Percentiles rank a stretch among this genome's conserved stretches.
Conservation (phyloP, 768 basidiomycete genomes). For the Obba rivulosa region DNA sequence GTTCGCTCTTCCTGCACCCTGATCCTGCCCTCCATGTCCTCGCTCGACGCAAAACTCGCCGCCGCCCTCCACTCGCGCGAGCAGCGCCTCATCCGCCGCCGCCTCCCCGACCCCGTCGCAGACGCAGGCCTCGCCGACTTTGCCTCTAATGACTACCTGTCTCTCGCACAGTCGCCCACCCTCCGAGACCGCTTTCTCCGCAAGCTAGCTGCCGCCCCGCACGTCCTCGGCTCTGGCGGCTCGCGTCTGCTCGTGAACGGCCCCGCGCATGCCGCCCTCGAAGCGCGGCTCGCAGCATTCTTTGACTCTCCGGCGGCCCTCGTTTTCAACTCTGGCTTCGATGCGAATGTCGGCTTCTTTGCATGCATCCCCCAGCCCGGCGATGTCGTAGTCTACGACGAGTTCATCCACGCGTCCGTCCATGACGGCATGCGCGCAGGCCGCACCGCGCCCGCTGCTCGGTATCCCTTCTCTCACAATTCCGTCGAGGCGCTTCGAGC, state of each 20-base stretch:
- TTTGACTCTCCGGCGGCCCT: conserved; percentile 63
- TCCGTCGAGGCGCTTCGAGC: conserved; percentile 44
- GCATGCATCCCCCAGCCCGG: conserved; percentile 69
- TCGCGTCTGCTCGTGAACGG: conserved; percentile 82
- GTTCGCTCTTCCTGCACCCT: not conserved
- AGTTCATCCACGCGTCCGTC: conserved; percentile 85
- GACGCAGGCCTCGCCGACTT: conserved; percentile 53
- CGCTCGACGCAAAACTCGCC: conserved; percentile 35
- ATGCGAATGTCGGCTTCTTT: conserved; percentile 89
- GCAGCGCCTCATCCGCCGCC: conserved; percentile 60
- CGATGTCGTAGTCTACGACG: conserved; percentile 80
- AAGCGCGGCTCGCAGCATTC: conserved; percentile 59
- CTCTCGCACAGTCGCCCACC: conserved; percentile 54
- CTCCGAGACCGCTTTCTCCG: conserved; percentile 57
- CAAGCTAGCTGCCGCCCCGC: conserved; percentile 42
- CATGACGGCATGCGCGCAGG: conserved; percentile 81
- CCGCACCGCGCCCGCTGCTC: conserved; percentile 34
- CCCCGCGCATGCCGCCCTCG: conserved; percentile 63
- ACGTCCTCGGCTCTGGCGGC: conserved; percentile 80
- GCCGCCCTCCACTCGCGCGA: conserved; percentile 61
- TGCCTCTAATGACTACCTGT: conserved; percentile 92
- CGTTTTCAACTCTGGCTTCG: conserved; percentile 46
- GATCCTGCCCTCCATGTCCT: conserved; percentile 17
- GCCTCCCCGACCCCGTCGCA: conserved; percentile 52
- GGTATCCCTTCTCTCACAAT: conserved; percentile 68